Evolutionary conservation across 2,329 filamentous ascomycete species (phyloP).

Genomic region (Berkeleyomyces rouxiae): DNA sequence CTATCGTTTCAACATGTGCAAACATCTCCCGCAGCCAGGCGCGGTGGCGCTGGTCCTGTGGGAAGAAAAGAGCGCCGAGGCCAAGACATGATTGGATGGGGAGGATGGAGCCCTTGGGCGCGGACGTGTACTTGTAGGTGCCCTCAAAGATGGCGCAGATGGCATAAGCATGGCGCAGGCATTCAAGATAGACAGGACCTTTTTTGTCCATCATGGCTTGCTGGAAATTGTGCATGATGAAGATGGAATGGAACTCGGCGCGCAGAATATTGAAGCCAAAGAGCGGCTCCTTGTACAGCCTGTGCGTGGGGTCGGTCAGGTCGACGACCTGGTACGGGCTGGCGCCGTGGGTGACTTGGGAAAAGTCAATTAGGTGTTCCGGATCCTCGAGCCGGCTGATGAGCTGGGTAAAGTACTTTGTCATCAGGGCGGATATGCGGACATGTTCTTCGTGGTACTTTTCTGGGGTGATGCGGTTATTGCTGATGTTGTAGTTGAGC

Average conservation of each 20-base stretch:
- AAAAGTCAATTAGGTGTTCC: conserved; percentile 43
- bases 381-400: conserved; percentile 29
- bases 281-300: conserved; percentile 52
- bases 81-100: conserved; percentile 60
- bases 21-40: conserved; percentile 71
- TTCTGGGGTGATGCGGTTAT: conserved; percentile 45
- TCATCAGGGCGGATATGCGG: conserved; percentile 34
- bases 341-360: conserved; percentile 25
- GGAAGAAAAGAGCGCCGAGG: conserved; percentile 65
- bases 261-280: conserved; percentile 59
- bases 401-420: conserved; percentile 43
- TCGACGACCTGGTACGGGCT: conserved; percentile 29
- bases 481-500: conserved; percentile 53
- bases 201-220: conserved; percentile 39
- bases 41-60: conserved; percentile 51
- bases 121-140: conserved; percentile 53
- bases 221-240: conserved; percentile 68
- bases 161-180: conserved; percentile 46
- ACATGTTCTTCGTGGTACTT: conserved; percentile 49
- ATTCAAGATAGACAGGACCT: conserved; percentile 32
- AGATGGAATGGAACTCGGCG: conserved; percentile 63
- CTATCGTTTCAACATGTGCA: conserved; percentile 58
- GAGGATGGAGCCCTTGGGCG: conserved; percentile 53
- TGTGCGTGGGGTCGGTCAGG: conserved; percentile 56
- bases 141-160: conserved; percentile 68